Conservation (phyloP, 495 filamentous ascomycete genomes). For the Penicillium alfredii region DNA sequence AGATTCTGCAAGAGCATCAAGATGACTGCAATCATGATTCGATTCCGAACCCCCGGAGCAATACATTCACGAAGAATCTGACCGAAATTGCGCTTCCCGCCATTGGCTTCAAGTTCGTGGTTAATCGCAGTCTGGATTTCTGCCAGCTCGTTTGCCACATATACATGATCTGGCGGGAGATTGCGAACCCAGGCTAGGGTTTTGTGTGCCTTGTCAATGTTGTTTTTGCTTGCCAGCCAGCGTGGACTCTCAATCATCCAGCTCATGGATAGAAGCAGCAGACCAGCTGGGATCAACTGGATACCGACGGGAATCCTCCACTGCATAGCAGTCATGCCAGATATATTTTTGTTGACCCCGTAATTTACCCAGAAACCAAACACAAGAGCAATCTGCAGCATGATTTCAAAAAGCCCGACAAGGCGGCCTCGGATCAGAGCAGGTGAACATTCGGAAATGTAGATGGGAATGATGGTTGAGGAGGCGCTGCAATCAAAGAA, state of each 20-base stretch:
- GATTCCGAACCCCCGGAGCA: conserved; percentile 16
- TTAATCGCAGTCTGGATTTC: conserved; percentile 30
- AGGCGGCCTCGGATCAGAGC: too few species aligned
- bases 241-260: conserved; percentile 67
- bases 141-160: too few species aligned
- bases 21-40: conserved; percentile 2
- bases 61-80: conserved; percentile 1
- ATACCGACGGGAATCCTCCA: conserved; percentile 71
- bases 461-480: background rate
- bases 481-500: too few species aligned
- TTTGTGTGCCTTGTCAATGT: too few species aligned
- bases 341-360: too few species aligned
- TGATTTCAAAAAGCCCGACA: too few species aligned
- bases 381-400: too few species aligned
- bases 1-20: conserved; percentile 9
- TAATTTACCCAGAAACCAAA: too few species aligned
- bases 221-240: conserved; percentile 51
- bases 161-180: too few species aligned
- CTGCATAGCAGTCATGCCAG: too few species aligned
- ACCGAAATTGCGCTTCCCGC: background rate
- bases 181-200: too few species aligned
- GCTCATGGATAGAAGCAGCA: conserved; percentile 54
- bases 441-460: background rate
- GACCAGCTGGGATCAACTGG: conserved; percentile 61
- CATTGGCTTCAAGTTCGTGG: conserved; percentile 34